Percentiles rank a stretch among this genome's conserved stretches.
Conservation (phyloP, 1,284 basidiomycete species). For the Sanghuangporus baumii region DNA sequence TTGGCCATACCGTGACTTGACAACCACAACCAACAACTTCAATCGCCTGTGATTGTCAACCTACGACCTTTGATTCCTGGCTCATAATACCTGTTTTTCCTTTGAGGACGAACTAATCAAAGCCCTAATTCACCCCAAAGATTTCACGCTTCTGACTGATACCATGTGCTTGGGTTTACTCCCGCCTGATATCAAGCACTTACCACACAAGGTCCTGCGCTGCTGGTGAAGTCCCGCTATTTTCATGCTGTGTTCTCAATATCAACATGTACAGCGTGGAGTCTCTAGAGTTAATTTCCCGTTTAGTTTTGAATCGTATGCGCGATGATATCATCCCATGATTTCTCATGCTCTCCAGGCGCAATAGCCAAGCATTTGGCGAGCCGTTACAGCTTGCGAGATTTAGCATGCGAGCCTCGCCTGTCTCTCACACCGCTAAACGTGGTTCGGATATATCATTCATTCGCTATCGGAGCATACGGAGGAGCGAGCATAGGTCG, state of each 20-base stretch:
- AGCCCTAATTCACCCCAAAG: not conserved
- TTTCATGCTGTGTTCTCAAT: not conserved
- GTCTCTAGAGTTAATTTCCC: not conserved
- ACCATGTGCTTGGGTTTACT: not conserved
- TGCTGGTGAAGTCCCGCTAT: not conserved
- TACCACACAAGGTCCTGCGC: not conserved
- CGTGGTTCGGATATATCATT: not conserved
- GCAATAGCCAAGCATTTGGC: not conserved
- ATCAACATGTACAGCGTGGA: not conserved
- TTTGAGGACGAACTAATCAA: not conserved
- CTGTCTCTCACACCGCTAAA: not conserved
- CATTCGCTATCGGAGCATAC: not conserved
- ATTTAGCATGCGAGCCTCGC: not conserved
- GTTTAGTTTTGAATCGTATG: not conserved
- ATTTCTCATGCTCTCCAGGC: not conserved
- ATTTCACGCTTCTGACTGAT: not conserved
- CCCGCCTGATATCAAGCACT: not conserved
- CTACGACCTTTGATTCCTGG: not conserved
- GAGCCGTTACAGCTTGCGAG: not conserved
- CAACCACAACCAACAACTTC: not conserved
- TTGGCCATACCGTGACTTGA: not conserved
- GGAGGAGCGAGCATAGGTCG: not conserved
- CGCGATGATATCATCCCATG: not conserved
- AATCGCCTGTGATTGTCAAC: not conserved
- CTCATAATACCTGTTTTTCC: not conserved